Conservation (phyloP, 257 asterid genomes). For the Ligustrum vulgare region DNA sequence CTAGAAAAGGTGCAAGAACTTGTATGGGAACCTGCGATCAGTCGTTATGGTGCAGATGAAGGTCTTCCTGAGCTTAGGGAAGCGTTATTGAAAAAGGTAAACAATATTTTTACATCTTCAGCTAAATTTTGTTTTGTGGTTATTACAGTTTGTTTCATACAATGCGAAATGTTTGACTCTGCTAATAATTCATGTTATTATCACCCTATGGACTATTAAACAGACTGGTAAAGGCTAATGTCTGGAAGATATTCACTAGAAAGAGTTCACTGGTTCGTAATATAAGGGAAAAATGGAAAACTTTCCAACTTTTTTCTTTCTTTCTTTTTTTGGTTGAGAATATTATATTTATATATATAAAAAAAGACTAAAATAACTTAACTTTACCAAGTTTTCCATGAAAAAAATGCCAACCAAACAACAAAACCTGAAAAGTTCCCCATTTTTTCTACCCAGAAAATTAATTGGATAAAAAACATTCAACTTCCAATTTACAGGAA, state of each 20-base stretch:
- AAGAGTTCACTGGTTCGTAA: neutral
- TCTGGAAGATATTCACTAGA: neutral
- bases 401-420: no score
- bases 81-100: conserved; percentile 74
- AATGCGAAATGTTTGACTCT: neutral
- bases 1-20: conserved; percentile 70
- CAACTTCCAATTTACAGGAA: no score
- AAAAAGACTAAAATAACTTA: no score
- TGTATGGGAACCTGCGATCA: conserved; percentile 81
- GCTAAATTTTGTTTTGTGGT: conserved; percentile 12
- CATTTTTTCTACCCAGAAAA: no score
- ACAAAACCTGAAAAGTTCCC: no score
- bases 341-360: no score
- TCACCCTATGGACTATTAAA: conserved; percentile 3
- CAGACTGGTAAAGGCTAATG: neutral
- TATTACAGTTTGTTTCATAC: neutral
- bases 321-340: no score
- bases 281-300: no score
- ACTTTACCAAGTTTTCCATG: no score
- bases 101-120: conserved; percentile 3
- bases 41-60: conserved; percentile 93
- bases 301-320: no score
- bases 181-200: conserved; percentile 11
- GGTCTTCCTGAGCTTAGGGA: conserved; percentile 95
- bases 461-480: no score